Conservation (phyloP, 805 yeast genomes). For the Millerozyma acaciae region DNA sequence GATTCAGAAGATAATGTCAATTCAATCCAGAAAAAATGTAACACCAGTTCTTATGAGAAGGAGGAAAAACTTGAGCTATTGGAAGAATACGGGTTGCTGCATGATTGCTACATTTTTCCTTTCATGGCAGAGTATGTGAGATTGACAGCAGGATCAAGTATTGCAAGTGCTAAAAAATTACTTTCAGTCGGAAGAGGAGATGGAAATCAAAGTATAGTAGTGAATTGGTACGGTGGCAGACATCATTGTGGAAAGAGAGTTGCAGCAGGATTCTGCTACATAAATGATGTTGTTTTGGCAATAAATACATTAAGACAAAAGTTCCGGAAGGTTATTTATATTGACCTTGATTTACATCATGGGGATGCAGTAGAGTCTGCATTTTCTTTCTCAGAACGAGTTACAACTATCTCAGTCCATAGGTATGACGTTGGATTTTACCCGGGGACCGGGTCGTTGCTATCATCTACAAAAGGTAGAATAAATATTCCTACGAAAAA, state of each 20-base stretch:
- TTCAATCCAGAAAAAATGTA: no score
- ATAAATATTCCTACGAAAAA: slow-evolving; percentile 53
- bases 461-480: slow-evolving; percentile 33
- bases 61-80: slow-evolving; percentile 13
- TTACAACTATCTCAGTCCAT: slow-evolving; percentile 62
- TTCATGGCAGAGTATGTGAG: slow-evolving; percentile 47
- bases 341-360: slow-evolving; percentile 75
- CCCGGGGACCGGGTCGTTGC: slow-evolving; percentile 62
- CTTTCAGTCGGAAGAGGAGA: slow-evolving; percentile 6
- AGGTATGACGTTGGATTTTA: slow-evolving; percentile 63
- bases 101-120: slow-evolving; percentile 66
- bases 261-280: slow-evolving; percentile 71
- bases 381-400: slow-evolving; percentile 51
- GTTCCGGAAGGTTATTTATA: slow-evolving; percentile 49
- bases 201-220: slow-evolving; percentile 33
- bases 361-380: slow-evolving; percentile 78
- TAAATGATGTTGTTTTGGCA: slow-evolving; percentile 63
- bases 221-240: slow-evolving; percentile 80
- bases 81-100: slow-evolving; percentile 44
- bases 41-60: no score
- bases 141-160: slow-evolving; percentile 53
- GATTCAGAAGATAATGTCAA: no score
- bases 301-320: slow-evolving; percentile 47
- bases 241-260: slow-evolving; percentile 57
- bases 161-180: slow-evolving; percentile 44